Base-by-base conservation (phyloP, 805 yeast genomes). In the Metschnikowia kunwiensis region DNA sequence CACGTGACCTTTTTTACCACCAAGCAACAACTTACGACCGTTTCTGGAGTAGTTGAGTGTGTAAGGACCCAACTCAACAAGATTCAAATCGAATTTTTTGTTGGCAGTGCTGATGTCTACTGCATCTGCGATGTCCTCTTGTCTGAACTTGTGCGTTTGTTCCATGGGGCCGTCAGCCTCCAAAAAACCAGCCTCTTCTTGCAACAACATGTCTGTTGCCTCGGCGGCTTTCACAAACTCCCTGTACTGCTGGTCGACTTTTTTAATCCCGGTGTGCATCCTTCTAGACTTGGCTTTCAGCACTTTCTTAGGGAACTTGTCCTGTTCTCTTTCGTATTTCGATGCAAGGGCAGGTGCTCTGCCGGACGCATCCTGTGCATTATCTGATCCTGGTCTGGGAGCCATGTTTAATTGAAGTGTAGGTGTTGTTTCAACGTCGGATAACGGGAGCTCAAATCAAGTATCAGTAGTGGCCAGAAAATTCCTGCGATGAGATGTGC, bases 151-250 rank as follows among this genome's bases (percentile, higher is more conserved):
- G 65, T 68, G 86, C 0, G 98, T 93, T 58, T 78, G 81, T 63
- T 93, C 99, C 89, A 91, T 80, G 4, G 62, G 63, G n/a, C 82
- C 82, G 53, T 93, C 98, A 5, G 96, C 87, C 60, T 93, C 98
- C 44, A 93, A 60, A 52, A 71, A 83, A 30, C 99, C 99, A 4
- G 72, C 75, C 19, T 83, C 82, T 64, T 93, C 97, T 43, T 84
- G 86, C 22, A 87, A 65, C 44, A 93, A 70, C 52, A 87, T 73
- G 51, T 93, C 97, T 0, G 97, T 84, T 4, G 82, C 80, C 8
- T 89, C 87, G 2, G 96, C 96, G 7, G 87, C 74, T 46, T 73
- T 69, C n/a, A 85, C 76, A 1, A 96, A 94, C 42, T 81, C 83
- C 45, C 77, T 74, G 60, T 83, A 85, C 50, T 82, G 81, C 26